Conservation (phyloP, 495 filamentous ascomycete species). For the Hapsidospora chrysogenum region DNA sequence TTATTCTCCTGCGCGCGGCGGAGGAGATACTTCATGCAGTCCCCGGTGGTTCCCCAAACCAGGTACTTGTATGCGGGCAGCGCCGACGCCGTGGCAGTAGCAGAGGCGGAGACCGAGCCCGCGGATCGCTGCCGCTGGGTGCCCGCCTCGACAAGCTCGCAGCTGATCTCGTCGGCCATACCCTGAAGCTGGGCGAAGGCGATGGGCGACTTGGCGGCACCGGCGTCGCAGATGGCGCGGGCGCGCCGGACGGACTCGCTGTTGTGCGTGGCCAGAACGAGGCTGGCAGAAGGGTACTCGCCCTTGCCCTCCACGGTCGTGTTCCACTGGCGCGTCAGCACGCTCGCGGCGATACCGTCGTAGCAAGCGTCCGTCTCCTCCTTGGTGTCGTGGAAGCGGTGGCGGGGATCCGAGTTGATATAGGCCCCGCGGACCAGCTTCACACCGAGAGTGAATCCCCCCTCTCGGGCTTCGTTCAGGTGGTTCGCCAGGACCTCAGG, state of each 20-base stretch:
- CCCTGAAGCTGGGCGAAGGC: conserved; percentile 86
- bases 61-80: conserved; percentile 72
- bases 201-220: conserved; percentile 35
- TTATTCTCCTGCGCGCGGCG: conserved; percentile 81
- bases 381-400: conserved; percentile 66
- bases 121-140: conserved; percentile 4
- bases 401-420: conserved; percentile 58
- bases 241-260: conserved; percentile 61
- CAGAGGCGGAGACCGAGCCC: conserved; percentile 1
- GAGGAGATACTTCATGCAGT: conserved; percentile 88
- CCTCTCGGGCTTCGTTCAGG: conserved; percentile 42
- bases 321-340: conserved; percentile 26
- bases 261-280: conserved; percentile 89
- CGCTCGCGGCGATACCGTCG: conserved; percentile 17
- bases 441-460: conserved; percentile 66
- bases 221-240: conserved; percentile 24
- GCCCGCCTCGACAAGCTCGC: conserved; percentile 51
- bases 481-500: conserved; percentile 48
- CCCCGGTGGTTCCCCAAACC: conserved; percentile 78
- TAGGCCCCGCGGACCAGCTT: conserved; percentile 93
- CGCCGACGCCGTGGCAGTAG: conserved; percentile 15
- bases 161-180: conserved; percentile 92
- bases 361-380: conserved; percentile 47
- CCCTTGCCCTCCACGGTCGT: conserved; percentile 25
- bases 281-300: conserved; percentile 44